Base-by-base conservation (phyloP, 2,329 filamentous ascomycete species). In the Plenodomus tracheiphilus region DNA sequence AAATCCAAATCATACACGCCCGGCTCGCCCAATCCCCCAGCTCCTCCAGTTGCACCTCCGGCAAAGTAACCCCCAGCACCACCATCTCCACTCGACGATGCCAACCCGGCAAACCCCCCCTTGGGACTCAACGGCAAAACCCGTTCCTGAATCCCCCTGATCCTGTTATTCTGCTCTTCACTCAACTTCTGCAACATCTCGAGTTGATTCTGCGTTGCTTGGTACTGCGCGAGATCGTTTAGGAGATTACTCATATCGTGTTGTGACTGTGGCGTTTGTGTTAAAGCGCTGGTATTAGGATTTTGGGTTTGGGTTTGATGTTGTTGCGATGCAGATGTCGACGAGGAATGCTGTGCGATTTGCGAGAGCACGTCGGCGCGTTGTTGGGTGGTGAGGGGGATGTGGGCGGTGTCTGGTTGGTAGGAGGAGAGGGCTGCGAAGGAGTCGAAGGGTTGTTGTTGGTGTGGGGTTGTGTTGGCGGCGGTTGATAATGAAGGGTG, bases 41-140 rank as follows among this genome's bases (percentile, higher is more conserved):
- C 4, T 8, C 13, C 28, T 4, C 6, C 28, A 8, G 8, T 4
- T 2, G 49, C 49, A 15, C 68, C 69, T 22, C 65, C 69, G 22
- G 22, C 22, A 41, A 74, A 74, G 32, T 75, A 72, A 10, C 6
- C 6, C 28, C 4, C 58, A 61, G 32, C 38, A 38, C 8, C 41
- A 36, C 54, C 54, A 5, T 67, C 65, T 2, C 50, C 44, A n/a
- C n/a, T n/a, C n/a, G n/a, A n/a, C n/a, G n/a, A n/a, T n/a, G n/a
- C n/a, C 4, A 94, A 71, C 4, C 89, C 89, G 1, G 90, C 88
- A 30, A 96, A 89, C 15, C 83, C 81, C 4, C 90, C 91, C 0
- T 84, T 89, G 0, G 91, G 91, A 62, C 87, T 92, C 11, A 96
- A 79, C 0, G 91, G 91, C 6, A 88, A 86, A 7, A 97, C 80